Conservation (phyloP, 495 filamentous ascomycete genomes). For the Xylaria grammica region DNA sequence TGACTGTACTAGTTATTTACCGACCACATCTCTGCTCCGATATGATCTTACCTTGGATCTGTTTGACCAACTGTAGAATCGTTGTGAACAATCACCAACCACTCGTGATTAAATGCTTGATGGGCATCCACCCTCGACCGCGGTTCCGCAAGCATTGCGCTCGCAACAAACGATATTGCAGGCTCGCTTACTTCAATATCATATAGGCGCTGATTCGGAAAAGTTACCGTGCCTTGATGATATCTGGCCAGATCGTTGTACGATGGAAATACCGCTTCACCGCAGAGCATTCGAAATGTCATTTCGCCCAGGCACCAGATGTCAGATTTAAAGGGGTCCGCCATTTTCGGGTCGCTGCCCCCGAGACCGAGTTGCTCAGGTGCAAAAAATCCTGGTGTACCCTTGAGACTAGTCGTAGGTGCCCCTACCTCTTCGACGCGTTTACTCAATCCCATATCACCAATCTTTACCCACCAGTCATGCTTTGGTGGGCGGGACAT, state of each 20-base stretch:
- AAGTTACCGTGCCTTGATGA: background rate
- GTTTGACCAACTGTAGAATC: background rate
- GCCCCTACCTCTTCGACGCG: conserved; percentile 14
- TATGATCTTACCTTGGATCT: background rate
- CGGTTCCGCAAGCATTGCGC: conserved; percentile 7
- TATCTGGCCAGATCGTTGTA: conserved; percentile 2
- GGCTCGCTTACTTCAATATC: background rate
- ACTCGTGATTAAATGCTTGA: conserved; percentile 7
- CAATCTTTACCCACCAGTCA: conserved; percentile 31
- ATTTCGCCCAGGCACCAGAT: conserved; percentile 26
- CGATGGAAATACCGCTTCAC: conserved; percentile 3
- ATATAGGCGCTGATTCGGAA: background rate
- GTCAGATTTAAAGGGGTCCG: conserved; percentile 21
- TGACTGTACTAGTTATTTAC: background rate
- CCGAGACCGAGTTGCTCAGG: conserved; percentile 19
- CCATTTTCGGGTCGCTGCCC: conserved; percentile 6
- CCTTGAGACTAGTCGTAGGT: conserved; percentile 7
- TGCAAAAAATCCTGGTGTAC: conserved; percentile 21
- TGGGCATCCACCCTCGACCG: background rate
- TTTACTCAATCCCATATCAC: conserved; percentile 33
- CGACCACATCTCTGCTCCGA: background rate
- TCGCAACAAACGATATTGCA: conserved; percentile 1
- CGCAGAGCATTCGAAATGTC: conserved; percentile 20
- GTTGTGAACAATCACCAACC: background rate
- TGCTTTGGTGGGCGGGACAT: background rate